Conservation (phyloP, 1,284 basidiomycete species). For the Amylostereum areolatum region DNA sequence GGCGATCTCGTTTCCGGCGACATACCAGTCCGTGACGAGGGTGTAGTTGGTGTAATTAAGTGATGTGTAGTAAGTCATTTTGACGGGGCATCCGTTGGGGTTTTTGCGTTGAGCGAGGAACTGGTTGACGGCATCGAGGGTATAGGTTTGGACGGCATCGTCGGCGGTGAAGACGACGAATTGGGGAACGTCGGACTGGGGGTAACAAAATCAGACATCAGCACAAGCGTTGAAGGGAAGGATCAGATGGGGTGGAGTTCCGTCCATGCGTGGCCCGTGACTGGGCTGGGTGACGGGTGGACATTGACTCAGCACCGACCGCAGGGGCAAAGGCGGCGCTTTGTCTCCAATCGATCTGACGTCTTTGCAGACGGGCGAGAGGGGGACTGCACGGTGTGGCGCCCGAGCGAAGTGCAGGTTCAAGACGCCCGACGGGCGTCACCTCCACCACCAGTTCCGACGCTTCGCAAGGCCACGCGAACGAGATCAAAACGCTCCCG, state of each 20-base stretch:
- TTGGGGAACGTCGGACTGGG: slow-evolving; percentile 57
- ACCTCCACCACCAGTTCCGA: no score
- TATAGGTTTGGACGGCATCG: slow-evolving; percentile 72
- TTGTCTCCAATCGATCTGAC: no score
- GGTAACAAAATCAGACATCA: not conserved
- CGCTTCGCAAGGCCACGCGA: no score
- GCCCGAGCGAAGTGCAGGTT: no score
- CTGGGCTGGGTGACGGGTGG: not conserved
- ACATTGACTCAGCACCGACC: not conserved
- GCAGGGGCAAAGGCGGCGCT: no score
- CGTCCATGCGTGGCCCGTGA: not conserved
- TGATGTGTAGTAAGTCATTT: slow-evolving; percentile 73
- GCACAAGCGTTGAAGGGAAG: not conserved
- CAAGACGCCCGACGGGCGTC: no score
- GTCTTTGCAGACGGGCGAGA: no score
- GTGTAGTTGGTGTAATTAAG: slow-evolving; percentile 77
- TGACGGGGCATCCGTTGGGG: slow-evolving; percentile 75
- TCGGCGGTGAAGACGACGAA: slow-evolving; percentile 72
- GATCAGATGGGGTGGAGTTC: not conserved
- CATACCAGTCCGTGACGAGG: slow-evolving; percentile 80
- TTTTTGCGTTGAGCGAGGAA: slow-evolving; percentile 76
- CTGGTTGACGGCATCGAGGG: slow-evolving; percentile 64
- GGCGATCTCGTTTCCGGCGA: slow-evolving; percentile 83
- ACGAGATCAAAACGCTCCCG: no score
- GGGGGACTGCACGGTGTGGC: no score